Evolutionary conservation across 345 rosid species (phyloP), one percentile per base, ranked within the genome.

Genomic region (Tarenaya hassleriana): DNA sequence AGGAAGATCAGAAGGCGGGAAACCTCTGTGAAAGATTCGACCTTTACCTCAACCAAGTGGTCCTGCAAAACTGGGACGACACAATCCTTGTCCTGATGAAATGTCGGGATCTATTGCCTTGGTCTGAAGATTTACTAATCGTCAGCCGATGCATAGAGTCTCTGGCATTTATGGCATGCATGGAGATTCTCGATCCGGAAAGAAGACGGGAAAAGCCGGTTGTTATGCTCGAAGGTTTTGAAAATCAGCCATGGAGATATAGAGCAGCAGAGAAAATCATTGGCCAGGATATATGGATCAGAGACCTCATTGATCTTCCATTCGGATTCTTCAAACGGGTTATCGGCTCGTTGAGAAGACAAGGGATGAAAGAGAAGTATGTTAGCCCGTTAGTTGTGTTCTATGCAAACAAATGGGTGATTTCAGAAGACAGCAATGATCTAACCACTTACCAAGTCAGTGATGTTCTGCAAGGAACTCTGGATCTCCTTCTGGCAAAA

Each of bases 151-250:
- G 95, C 83, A 75, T 81, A 0, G 84, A 86, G 41, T 86, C 88
- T 32, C 61, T 86, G 12, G 86, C 95, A 55, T 86, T 86, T 70
- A 83, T 81, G 79, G 76, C 88, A 20, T 83, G 95, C 55, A 83
- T 83, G 95, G 88, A 83, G 81, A 86, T 86, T 71, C 88, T 86
- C 17, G 95, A 86, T 40, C 92, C 88, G 0, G 95, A 81, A n/a
- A 69, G 82, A 61, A 59, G 81, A 71, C 66, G 74, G 48, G 86
- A 77, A 50, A 68, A 51, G 17, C 86, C 88, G 0, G 77, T 81
- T 0, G 71, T 74, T 19, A 73, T 80, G 20, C 47, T 81, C 55
- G 84, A 81, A 34, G 72, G 68, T 17, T 49, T 83, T 33, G 59
- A 66, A 2, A 59, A 64, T 46, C 82, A 67, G 58, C 63, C 83